A percentile compares a stretch with the other conserved stretches of the same genome.
phyloP scores from a whole-genome alignment of 139 green algal genomes.

The Ettlia oleoabundans region DNA sequence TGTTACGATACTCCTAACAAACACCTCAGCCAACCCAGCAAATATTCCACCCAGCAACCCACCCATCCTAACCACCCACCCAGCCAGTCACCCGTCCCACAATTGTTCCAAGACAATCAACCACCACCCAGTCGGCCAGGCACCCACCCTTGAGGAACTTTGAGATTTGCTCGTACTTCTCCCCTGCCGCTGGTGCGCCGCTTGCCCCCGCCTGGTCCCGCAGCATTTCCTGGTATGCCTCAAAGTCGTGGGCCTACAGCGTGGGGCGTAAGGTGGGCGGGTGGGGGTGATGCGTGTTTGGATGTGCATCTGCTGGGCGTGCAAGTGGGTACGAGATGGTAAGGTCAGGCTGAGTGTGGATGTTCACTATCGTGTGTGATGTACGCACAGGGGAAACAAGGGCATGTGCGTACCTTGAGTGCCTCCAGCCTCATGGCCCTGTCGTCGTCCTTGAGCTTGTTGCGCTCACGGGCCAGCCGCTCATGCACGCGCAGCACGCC shows the following conservation, averaged over 20 bases:
- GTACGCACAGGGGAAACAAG: too few relatives aligned
- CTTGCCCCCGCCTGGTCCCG: conserved; percentile 18
- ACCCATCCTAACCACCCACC: not conserved
- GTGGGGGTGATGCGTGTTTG: not conserved
- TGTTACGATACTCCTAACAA: too few relatives aligned
- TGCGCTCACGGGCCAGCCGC: conserved; percentile 52
- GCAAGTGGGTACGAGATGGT: too few relatives aligned
- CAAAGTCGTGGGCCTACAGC: conserved; percentile 92
- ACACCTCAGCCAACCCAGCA: too few relatives aligned
- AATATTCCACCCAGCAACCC: too few relatives aligned
- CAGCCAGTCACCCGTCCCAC: too few relatives aligned
- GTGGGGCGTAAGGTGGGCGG: not conserved
- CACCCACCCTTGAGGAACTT: conserved; percentile 65
- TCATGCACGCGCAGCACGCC: conserved; percentile 65
- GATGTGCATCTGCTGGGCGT: too few relatives aligned
- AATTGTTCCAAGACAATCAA: too few relatives aligned
- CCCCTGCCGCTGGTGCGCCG: conserved; percentile 22
- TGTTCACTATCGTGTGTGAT: too few relatives aligned
- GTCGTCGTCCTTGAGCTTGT: conserved; percentile 59
- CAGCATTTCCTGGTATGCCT: conserved; percentile 94
- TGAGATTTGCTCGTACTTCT: conserved; percentile 75
- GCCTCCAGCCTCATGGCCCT: conserved; percentile 67
- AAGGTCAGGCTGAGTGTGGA: too few relatives aligned
- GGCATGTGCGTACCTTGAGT: too few relatives aligned
- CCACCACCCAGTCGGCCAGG: not conserved